Evolutionary conservation across 2,329 filamentous ascomycete genomes (phyloP), one percentile per base, ranked within the genome.

Genomic region (Stenocarpella maydis): DNA sequence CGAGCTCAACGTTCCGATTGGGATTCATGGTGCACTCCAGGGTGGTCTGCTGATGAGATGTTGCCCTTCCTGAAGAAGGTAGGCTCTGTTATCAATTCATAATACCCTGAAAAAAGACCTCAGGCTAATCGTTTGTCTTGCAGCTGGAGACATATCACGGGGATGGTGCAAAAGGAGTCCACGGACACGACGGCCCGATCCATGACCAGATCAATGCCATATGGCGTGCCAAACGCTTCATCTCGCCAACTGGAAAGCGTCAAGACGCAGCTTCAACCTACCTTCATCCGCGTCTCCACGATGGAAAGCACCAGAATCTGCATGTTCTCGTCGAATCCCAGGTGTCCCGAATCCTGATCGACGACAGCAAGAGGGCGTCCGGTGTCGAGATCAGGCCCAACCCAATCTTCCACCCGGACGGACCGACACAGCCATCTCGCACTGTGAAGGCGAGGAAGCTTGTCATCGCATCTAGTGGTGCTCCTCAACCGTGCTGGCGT

Each of bases 321-420:
- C 84, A 88, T 65, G 81, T 90, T 9, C 78, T 89, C 3, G 80
- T 84, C 0, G 81, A 89, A 71, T 80, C 83, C 14, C 84, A 86
- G 72, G 85, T 88, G 4, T 76, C 81, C 3, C 81, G 82, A 4
- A 79, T 87, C 17, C 66, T 86, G 4, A 84, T 86, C 67, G 82
- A 86, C 24, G 78, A 81, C 14, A 43, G 14, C 41, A 83, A 79
- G 21, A 74, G 77, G 53, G 87, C 86, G 9, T 79, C 79, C 1
- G 87, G 85, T 0, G 81, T 88, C 4, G 84, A 87, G 73, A 85
- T 84, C 71, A 81, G 80, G 69, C 81, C 79, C 53, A 84, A 80
- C 70, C 75, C 77, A 17, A 75, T 77, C 1, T 79, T 78, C 69
- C 77, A 83, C 67, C 9, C 34, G 79, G 9, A 68, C 65, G 14